phyloP scores from a whole-genome alignment of 176 grass and related monocot genomes.

The Cymbopogon citratus region DNA sequence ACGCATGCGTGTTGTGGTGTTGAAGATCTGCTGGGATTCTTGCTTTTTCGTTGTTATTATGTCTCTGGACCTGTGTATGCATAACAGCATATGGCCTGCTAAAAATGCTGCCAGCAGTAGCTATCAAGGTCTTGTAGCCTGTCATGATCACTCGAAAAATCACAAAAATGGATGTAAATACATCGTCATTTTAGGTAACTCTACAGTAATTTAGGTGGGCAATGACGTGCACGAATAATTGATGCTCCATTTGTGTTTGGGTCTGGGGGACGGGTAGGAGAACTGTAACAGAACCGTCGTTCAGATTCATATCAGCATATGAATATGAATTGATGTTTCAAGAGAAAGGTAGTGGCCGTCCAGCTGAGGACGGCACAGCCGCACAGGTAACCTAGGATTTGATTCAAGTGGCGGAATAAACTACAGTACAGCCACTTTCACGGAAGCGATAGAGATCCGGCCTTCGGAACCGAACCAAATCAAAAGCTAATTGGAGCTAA shows the following conservation, averaged over 20 bases:
- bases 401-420: background rate
- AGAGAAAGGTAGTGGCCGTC: no score
- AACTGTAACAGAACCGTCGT: background rate
- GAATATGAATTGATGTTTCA: background rate
- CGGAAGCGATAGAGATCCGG: background rate
- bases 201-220: background rate
- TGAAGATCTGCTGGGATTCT: constrained; percentile 6
- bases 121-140: background rate
- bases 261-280: background rate
- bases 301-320: background rate
- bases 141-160: background rate
- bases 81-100: background rate
- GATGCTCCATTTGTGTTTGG: background rate
- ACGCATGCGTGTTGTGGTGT: background rate
- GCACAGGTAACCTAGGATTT: background rate
- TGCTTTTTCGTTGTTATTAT: background rate
- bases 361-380: background rate
- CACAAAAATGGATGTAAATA: background rate
- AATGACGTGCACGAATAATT: background rate
- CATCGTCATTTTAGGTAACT: background rate
- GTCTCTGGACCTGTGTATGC: background rate
- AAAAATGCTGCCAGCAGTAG: background rate
- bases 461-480: background rate
- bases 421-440: background rate
- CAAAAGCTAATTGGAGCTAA: background rate